These are phyloP conservation scores for Kurtzmaniella quercitrusa DNA, from an alignment of 1,139 yeast genomes.

Conservation along the genomic window DNA sequence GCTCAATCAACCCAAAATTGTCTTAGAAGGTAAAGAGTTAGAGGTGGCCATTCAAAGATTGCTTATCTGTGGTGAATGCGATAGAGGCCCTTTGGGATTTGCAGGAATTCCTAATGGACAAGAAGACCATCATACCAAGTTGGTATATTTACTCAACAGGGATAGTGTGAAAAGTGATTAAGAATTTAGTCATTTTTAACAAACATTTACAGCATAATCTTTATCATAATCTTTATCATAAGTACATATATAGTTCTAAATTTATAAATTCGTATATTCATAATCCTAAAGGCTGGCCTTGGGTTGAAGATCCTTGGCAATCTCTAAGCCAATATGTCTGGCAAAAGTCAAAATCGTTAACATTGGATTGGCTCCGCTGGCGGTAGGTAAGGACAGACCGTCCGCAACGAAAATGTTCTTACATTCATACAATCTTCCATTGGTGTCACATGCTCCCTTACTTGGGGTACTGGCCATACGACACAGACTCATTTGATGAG, in stretches of 20 bases:
- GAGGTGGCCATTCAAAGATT: conserved; percentile 41
- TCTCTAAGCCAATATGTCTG: conserved; percentile 31
- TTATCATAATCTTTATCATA: too few species aligned
- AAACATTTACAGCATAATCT: neutral
- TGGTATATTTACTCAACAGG: conserved; percentile 42
- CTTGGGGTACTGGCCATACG: conserved; percentile 50
- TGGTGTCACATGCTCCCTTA: conserved; percentile 46
- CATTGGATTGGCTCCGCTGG: conserved; percentile 61
- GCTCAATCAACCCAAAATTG: conserved; percentile 16
- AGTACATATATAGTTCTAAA: too few species aligned
- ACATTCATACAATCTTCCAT: conserved; percentile 52
- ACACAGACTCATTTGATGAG: conserved; percentile 61
- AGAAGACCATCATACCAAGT: conserved; percentile 27
- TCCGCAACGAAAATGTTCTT: conserved; percentile 53
- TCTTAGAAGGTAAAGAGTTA: conserved; percentile 9
- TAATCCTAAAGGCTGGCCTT: conserved; percentile 23
- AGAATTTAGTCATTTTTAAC: neutral
- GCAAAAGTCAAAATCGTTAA: conserved; percentile 40
- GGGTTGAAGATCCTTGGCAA: conserved; percentile 32
- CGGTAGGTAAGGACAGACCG: conserved; percentile 55
- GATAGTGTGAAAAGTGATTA: conserved; percentile 39
- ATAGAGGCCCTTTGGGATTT: conserved; percentile 69
- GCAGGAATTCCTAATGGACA: conserved; percentile 41
- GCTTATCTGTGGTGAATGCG: conserved; percentile 70
- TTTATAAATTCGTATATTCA: neutral